phyloP scores from a whole-genome alignment of 257 asterid species.

The Osmanthus fragrans region DNA sequence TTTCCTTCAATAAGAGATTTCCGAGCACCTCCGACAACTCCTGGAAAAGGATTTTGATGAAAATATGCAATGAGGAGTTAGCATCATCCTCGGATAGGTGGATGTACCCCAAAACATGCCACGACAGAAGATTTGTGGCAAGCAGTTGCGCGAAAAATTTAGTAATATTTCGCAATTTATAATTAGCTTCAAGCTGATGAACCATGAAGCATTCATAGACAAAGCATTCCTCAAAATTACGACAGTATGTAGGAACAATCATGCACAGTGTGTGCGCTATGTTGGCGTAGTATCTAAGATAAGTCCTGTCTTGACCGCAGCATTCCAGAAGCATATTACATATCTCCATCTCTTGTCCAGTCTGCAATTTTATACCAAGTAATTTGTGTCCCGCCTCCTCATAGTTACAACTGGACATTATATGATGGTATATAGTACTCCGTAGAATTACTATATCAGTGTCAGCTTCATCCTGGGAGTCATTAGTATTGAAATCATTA shows the following conservation, averaged over 20 bases:
- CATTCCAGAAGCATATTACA: slow-evolving; percentile 20
- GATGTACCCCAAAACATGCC: slow-evolving; percentile 20
- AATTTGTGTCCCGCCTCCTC: slow-evolving; percentile 22
- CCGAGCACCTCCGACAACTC: slow-evolving; percentile 20
- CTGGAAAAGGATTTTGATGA: slow-evolving; percentile 16
- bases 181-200: slow-evolving; percentile 10
- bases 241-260: slow-evolving; percentile 2
- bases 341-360: slow-evolving; percentile 22
- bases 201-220: slow-evolving; percentile 12
- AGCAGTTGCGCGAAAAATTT: slow-evolving; percentile 22
- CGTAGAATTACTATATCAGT: slow-evolving; percentile 13
- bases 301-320: slow-evolving; percentile 21
- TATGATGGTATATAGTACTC: slow-evolving; percentile 7
- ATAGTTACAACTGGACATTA: slow-evolving; percentile 22
- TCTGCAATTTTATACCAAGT: slow-evolving; percentile 1
- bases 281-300: slow-evolving; percentile 10
- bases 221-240: slow-evolving; percentile 11
- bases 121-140: slow-evolving; percentile 1
- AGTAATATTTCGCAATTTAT: slow-evolving; percentile 16
- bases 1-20: neutral
- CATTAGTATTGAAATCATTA: neutral
- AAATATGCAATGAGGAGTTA: slow-evolving; percentile 20
- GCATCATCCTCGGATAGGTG: slow-evolving; percentile 10
- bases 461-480: neutral
- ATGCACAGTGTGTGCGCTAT: slow-evolving; percentile 20